These are phyloP conservation scores for Dillenia suffruticosa DNA, from an alignment of 164 flowering plant species.

Conservation along the genomic window DNA sequence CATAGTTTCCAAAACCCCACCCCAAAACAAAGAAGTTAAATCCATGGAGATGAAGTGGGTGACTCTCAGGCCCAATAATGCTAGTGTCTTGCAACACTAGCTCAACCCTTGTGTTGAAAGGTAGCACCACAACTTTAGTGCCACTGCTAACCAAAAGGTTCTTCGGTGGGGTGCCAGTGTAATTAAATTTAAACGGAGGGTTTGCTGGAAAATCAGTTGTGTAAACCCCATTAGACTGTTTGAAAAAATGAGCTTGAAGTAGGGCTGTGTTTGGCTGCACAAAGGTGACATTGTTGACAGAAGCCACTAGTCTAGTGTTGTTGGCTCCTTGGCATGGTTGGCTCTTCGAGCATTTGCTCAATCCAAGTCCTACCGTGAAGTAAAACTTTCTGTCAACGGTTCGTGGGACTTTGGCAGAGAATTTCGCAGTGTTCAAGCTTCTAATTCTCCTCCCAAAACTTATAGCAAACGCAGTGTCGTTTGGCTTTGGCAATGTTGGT, in stretches of 20 bases:
- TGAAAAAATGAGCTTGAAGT: conserved; percentile 39
- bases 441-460: conserved; percentile 15
- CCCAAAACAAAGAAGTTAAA: conserved; percentile 54
- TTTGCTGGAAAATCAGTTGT: conserved; percentile 44
- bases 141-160: conserved; percentile 38
- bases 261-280: conserved; percentile 30
- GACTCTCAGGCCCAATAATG: conserved; percentile 49
- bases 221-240: conserved; percentile 42
- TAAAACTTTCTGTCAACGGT: conserved; percentile 20
- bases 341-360: conserved; percentile 26
- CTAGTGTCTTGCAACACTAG: conserved; percentile 55
- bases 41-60: conserved; percentile 62
- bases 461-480: conserved; percentile 19
- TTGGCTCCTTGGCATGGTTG: conserved; percentile 57
- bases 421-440: conserved; percentile 20
- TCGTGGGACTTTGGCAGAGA: conserved; percentile 27
- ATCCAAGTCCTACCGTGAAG: conserved; percentile 31
- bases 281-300: conserved; percentile 50
- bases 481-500: conserved; percentile 22
- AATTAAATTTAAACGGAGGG: conserved; percentile 32
- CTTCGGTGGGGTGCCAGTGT: conserved; percentile 46
- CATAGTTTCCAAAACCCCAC: conserved; percentile 46
- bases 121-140: conserved; percentile 35
- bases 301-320: conserved; percentile 30
- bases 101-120: conserved; percentile 46